These are phyloP conservation scores for Infundibulicybe gibba DNA, from an alignment of 768 basidiomycete species.

Conservation along the genomic window DNA sequence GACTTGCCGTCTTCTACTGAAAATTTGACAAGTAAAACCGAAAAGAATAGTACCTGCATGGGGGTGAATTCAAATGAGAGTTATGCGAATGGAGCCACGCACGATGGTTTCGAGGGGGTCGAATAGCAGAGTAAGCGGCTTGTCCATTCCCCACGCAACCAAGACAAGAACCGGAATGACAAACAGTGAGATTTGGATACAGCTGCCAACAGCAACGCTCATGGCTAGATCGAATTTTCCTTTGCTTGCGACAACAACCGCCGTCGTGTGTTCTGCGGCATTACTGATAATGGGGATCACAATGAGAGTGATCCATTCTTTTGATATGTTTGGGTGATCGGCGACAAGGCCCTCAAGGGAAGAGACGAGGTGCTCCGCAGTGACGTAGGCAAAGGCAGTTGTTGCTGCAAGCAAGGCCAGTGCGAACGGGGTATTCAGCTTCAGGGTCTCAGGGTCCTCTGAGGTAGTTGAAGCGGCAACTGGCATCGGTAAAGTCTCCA, in stretches of 20 bases:
- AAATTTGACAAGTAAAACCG: slow-evolving; percentile 39
- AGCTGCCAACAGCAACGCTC: slow-evolving; percentile 39
- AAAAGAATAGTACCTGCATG: slow-evolving; percentile 30
- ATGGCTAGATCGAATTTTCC: slow-evolving; percentile 40
- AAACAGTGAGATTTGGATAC: slow-evolving; percentile 39
- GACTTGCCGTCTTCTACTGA: slow-evolving; percentile 44
- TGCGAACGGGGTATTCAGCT: slow-evolving; percentile 31
- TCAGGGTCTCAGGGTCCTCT: slow-evolving; percentile 21
- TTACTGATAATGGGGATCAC: slow-evolving; percentile 39
- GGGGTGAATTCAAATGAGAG: not conserved
- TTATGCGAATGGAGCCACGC: slow-evolving; percentile 8
- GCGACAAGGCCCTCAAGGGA: slow-evolving; percentile 37
- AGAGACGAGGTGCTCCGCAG: slow-evolving; percentile 36
- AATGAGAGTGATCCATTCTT: slow-evolving; percentile 43
- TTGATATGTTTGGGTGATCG: slow-evolving; percentile 32
- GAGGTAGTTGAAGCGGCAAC: slow-evolving; percentile 9
- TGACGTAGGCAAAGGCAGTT: slow-evolving; percentile 36
- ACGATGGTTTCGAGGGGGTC: slow-evolving; percentile 36
- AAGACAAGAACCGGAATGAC: slow-evolving; percentile 35
- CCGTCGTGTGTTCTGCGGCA: slow-evolving; percentile 38
- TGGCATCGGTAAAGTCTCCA: slow-evolving; percentile 19
- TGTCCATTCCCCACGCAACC: slow-evolving; percentile 36
- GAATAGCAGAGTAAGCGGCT: slow-evolving; percentile 34
- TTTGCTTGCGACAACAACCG: slow-evolving; percentile 37
- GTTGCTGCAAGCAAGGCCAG: slow-evolving; percentile 24